These are phyloP conservation scores for Pharus latifolius DNA, from an alignment of 176 grass and related monocot species.

Conservation along the genomic window DNA sequence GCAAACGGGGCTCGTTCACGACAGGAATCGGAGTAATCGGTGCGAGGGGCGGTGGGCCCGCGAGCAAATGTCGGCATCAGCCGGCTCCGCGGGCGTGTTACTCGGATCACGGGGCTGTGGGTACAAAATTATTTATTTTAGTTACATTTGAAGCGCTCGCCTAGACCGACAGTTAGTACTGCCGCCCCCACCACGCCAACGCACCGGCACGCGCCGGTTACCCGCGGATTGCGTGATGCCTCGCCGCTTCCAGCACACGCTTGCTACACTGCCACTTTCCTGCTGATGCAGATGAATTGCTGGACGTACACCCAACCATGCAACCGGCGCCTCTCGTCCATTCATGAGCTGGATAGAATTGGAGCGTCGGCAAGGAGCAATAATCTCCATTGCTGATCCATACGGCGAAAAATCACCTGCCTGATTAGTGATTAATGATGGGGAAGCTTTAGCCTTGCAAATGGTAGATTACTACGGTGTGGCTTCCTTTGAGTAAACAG, in stretches of 20 bases:
- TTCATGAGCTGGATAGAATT: conserved; percentile 4
- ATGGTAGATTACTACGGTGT: no score
- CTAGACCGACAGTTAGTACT: conserved; percentile 28
- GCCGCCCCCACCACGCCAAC: background rate
- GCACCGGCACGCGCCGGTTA: conserved; percentile 34
- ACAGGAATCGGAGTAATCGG: no score
- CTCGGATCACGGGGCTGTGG: conserved; percentile 27
- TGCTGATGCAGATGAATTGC: conserved; percentile 1
- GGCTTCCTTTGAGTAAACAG: no score
- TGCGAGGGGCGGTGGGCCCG: background rate
- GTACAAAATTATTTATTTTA: no score
- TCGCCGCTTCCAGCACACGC: conserved; percentile 43
- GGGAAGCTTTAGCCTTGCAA: no score
- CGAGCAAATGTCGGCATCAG: conserved; percentile 25
- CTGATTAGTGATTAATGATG: no score
- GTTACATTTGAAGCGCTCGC: conserved; percentile 14
- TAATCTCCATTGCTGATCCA: no score
- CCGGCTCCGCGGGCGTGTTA: conserved; percentile 19
- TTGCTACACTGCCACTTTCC: conserved; percentile 13
- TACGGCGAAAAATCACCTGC: no score
- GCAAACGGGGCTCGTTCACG: no score
- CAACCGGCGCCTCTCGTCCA: background rate
- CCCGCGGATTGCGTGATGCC: conserved; percentile 37
- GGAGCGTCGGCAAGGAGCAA: no score
- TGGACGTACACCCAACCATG: background rate